Percentiles rank a stretch among this genome's conserved stretches.
Evolutionary conservation across 1,284 basidiomycete genomes (phyloP).

Genomic region (Sporisorium scitamineum): DNA sequence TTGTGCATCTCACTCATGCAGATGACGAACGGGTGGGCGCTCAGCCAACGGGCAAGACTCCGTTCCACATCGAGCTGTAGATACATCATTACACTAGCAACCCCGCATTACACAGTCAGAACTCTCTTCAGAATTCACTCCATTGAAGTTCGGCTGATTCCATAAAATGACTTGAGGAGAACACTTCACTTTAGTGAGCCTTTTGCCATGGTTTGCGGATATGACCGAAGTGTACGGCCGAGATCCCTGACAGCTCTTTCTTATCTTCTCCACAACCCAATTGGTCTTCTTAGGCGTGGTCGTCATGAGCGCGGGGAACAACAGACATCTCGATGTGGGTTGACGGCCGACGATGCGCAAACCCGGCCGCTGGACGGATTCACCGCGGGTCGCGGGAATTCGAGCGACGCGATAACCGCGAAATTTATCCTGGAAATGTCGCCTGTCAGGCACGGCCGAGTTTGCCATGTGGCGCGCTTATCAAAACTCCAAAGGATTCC

Average conservation of each 20-base stretch:
- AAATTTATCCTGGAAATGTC: background rate
- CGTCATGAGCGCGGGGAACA: background rate
- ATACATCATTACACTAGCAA: background rate
- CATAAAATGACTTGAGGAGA: background rate
- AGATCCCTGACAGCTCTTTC: background rate
- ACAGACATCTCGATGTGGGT: too few relatives aligned
- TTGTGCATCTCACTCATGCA: conserved; percentile 7
- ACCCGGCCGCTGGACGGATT: conserved; percentile 14
- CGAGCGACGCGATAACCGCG: background rate
- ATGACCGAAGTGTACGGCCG: conserved; percentile 16
- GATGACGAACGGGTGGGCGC: conserved; percentile 18
- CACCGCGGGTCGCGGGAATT: conserved; percentile 7
- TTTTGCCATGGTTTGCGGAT: conserved; percentile 5
- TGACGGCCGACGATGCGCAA: conserved; percentile 4
- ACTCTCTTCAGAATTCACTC: background rate
- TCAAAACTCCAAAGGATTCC: background rate
- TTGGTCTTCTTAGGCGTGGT: background rate
- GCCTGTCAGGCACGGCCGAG: conserved; percentile 11
- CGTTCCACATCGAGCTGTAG: conserved; percentile 31
- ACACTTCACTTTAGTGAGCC: background rate
- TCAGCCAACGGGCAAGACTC: conserved; percentile 15
- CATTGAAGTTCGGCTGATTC: background rate
- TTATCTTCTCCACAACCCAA: background rate
- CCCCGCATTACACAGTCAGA: background rate
- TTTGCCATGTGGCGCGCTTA: conserved; percentile 12